These are phyloP conservation scores for Flueggea neowawraea DNA, from an alignment of 441 rosid genomes.

Conservation along the genomic window DNA sequence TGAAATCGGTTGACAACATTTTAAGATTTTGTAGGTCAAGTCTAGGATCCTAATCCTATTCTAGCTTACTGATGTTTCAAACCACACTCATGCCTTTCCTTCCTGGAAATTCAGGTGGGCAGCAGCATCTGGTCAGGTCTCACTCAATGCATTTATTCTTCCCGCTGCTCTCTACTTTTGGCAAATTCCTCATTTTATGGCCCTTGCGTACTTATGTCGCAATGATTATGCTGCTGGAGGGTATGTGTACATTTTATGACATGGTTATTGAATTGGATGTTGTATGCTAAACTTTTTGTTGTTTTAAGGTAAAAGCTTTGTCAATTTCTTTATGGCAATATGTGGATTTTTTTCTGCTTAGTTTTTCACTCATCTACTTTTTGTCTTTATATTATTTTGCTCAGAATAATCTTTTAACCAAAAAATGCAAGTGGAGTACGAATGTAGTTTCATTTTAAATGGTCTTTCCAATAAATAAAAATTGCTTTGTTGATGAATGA, in stretches of 20 bases:
- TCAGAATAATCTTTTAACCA: too few species aligned
- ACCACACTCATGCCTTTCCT: not conserved
- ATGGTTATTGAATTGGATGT: not conserved
- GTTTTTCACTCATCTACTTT: too few species aligned
- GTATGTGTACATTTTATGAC: slow-evolving; percentile 37
- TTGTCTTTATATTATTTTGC: too few species aligned
- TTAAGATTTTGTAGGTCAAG: too few species aligned
- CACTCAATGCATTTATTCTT: slow-evolving; percentile 70
- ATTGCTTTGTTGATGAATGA: not conserved
- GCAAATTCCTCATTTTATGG: slow-evolving; percentile 99
- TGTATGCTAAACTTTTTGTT: not conserved
- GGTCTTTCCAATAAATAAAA: too few species aligned
- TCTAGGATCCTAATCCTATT: too few species aligned
- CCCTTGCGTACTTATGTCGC: slow-evolving; percentile 86
- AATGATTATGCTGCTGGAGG: slow-evolving; percentile 96
- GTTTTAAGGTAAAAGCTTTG: too few species aligned
- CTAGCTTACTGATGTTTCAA: not conserved
- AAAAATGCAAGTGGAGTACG: too few species aligned
- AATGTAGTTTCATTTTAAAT: too few species aligned
- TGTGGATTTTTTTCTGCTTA: too few species aligned
- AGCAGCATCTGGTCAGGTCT: slow-evolving; percentile 78
- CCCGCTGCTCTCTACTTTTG: slow-evolving; percentile 97
- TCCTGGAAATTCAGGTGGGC: slow-evolving; percentile 65
- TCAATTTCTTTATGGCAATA: too few species aligned
- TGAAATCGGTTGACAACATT: too few species aligned